Evolutionary conservation across 1,284 basidiomycete species (phyloP).

Genomic region (Boletus smithii): DNA sequence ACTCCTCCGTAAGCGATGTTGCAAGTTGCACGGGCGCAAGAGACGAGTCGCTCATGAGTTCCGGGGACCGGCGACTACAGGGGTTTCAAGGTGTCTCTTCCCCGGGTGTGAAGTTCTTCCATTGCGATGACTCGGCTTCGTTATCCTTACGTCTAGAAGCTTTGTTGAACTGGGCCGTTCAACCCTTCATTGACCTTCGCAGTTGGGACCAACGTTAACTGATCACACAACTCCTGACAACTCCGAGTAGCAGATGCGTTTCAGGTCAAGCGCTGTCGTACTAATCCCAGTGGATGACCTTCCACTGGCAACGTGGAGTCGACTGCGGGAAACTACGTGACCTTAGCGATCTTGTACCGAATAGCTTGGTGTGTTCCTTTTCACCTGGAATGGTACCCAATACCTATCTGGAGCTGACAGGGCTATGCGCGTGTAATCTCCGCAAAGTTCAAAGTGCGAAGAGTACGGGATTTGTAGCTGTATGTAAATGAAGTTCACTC

Average conservation of each 20-base stretch:
- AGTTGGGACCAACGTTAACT: too few species aligned
- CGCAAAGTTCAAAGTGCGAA: slow-evolving; percentile 10
- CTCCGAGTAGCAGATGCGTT: background rate
- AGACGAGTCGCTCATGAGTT: background rate
- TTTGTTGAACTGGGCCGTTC: too few species aligned
- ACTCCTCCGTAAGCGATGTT: slow-evolving; percentile 13
- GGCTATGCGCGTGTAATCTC: slow-evolving; percentile 25
- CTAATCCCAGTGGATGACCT: too few species aligned
- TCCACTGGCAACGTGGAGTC: slow-evolving; percentile 9
- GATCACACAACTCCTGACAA: background rate
- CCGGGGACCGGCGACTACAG: slow-evolving; percentile 21
- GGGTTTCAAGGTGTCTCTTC: slow-evolving; percentile 8
- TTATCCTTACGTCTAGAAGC: too few species aligned
- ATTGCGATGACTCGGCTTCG: background rate
- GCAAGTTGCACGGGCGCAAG: background rate
- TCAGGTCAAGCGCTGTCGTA: background rate
- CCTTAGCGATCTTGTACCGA: slow-evolving; percentile 6
- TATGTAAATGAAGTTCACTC: background rate
- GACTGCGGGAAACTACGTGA: slow-evolving; percentile 1
- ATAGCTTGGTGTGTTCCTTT: slow-evolving; percentile 6
- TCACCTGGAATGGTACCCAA: slow-evolving; percentile 11
- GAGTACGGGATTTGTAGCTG: background rate
- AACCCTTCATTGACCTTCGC: too few species aligned
- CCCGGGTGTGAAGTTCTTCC: background rate
- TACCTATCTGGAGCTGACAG: slow-evolving; percentile 8